Conservation (phyloP, 192 early-diverging fungal species). For the Podila epicladia region DNA sequence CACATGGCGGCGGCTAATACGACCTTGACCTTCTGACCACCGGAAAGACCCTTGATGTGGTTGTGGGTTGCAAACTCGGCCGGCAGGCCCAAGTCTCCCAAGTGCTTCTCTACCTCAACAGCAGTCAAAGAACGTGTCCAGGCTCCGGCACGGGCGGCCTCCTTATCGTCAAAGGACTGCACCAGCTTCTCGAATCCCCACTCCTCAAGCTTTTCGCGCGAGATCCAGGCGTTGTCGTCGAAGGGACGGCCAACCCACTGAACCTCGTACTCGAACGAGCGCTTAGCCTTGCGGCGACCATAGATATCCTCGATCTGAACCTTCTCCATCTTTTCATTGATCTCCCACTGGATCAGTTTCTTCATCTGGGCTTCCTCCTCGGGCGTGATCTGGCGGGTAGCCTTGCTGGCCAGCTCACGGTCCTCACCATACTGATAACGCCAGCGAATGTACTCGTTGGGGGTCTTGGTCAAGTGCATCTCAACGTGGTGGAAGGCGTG, state of each 20-base stretch:
- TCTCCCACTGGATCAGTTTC: slow-evolving; percentile 26
- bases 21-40: slow-evolving; percentile 87
- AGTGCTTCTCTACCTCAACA: slow-evolving; percentile 70
- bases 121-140: slow-evolving; percentile 71
- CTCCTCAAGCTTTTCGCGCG: slow-evolving; percentile 70
- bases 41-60: slow-evolving; percentile 72
- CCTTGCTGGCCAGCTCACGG: slow-evolving; percentile 77
- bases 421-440: slow-evolving; percentile 77
- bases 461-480: slow-evolving; percentile 67
- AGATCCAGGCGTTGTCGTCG: slow-evolving; percentile 74
- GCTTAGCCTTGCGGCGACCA: slow-evolving; percentile 74
- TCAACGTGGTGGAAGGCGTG: slow-evolving; percentile 86
- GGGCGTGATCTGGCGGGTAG: slow-evolving; percentile 66
- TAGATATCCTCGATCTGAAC: slow-evolving; percentile 56
- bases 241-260: slow-evolving; percentile 78
- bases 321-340: slow-evolving; percentile 38
- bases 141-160: slow-evolving; percentile 76
- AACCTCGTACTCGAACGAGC: slow-evolving; percentile 67
- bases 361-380: slow-evolving; percentile 59
- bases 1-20: slow-evolving; percentile 86
- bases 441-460: slow-evolving; percentile 72
- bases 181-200: slow-evolving; percentile 81
- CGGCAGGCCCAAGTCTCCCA: slow-evolving; percentile 77
- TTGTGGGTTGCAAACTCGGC: slow-evolving; percentile 77
- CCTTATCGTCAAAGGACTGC: slow-evolving; percentile 48